phyloP scores from a whole-genome alignment of 495 filamentous ascomycete genomes.

The Lepraria neglecta region DNA sequence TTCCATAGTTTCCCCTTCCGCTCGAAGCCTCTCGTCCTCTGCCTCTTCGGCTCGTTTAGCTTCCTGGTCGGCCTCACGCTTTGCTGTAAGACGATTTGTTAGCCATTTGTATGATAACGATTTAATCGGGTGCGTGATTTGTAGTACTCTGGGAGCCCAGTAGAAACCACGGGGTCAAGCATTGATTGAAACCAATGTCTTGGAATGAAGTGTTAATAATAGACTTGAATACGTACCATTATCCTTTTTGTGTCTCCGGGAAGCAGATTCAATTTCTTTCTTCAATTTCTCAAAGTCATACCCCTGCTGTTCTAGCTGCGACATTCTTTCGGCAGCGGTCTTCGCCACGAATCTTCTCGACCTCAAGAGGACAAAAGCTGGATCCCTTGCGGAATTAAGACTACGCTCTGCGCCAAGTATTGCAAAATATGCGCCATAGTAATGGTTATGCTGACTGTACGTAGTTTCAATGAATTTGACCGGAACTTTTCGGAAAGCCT shows the following conservation, averaged over 20 bases:
- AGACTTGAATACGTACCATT: slow-evolving; percentile 12
- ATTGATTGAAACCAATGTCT: not conserved
- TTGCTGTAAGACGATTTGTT: slow-evolving; percentile 9
- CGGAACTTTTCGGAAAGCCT: slow-evolving; percentile 45
- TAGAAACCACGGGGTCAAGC: not conserved
- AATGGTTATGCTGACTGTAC: slow-evolving; percentile 35
- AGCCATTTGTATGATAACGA: not conserved
- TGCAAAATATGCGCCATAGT: slow-evolving; percentile 41
- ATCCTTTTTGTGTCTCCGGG: slow-evolving; percentile 29
- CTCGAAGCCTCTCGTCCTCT: slow-evolving; percentile 41
- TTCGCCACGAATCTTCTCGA: slow-evolving; percentile 21
- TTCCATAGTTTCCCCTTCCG: slow-evolving; percentile 44
- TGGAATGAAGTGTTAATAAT: not conserved
- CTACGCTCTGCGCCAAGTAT: slow-evolving; percentile 39
- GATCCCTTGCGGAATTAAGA: slow-evolving; percentile 25
- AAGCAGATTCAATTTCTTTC: slow-evolving; percentile 34
- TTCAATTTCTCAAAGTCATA: slow-evolving; percentile 26
- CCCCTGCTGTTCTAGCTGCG: slow-evolving; percentile 26
- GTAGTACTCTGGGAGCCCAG: not conserved
- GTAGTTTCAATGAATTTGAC: slow-evolving; percentile 41
- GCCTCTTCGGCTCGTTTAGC: slow-evolving; percentile 39
- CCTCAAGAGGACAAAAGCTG: slow-evolving; percentile 34
- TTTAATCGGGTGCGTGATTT: not conserved
- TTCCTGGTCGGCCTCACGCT: slow-evolving; percentile 27
- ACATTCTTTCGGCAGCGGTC: slow-evolving; percentile 17